Evolutionary conservation across 352 stramenopile species (phyloP), one percentile per base, ranked within the genome.

Genomic region (Globisporangium alternatum): DNA sequence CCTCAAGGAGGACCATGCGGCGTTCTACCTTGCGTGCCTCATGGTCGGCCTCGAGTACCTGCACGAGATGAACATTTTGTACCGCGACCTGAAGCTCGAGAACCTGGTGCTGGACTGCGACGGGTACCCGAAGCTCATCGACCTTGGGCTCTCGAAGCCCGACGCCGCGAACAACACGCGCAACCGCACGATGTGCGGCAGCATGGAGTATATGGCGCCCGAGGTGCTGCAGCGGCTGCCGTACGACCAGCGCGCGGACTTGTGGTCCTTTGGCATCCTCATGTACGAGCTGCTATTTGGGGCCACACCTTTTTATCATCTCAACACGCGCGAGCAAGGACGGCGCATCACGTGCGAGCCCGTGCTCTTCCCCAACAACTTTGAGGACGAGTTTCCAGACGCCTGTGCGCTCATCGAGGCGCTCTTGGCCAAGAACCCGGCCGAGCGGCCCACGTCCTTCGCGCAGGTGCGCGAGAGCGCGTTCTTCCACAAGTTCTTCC

Each of bases 11-110:
- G 64, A 71, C 17, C 80, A 92, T 62, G 90, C 86, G 2, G 80
- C 80, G 12, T 99, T 99, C 75, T 99, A 99, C 74, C 81, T 91
- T 1, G 95, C 95, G 1, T 97, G 98, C 72, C 90, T 99, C 33
- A 80, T 95, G 22, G 75, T 93, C 5, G 96, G 96, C 12, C 90
- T 99, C 35, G 81, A 97, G 48, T 89, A 86, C 70, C 43, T 95
- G 51, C 85, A 93, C 63, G 62, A 58, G 17, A 58, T 65, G 63
- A 68, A 78, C 31, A 66, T 93, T 48, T 68, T 91, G 47, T 97
- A 95, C 72, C 81, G 89, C 10, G 89, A 96, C 54, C 69, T 97
- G 19, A 96, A 97, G 72, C 76, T 93, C 30, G 89, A 97, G 64
- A 96, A 97, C 69, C 68, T 97, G 28, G 78, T 97, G 63, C 67